Evolutionary conservation across 108 stramenopile genomes (phyloP).

Genomic region (Cyclotella sp.): DNA sequence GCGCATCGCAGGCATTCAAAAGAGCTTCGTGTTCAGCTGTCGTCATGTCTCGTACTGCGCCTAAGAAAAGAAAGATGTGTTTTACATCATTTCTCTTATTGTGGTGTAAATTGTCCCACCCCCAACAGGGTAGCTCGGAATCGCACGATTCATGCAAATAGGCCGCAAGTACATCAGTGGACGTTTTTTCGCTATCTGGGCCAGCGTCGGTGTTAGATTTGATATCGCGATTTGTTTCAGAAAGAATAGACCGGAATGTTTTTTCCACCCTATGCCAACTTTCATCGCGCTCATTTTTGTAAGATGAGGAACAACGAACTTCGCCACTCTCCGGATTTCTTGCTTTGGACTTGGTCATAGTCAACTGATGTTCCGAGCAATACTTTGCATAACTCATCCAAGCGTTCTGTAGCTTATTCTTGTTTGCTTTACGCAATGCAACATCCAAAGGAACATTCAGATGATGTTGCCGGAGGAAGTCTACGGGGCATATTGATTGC

Average conservation of each 20-base stretch:
- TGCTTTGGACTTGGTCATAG: neutral
- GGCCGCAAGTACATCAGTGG: conserved; percentile 55
- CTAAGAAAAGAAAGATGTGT: conserved; percentile 65
- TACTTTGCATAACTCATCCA: conserved; percentile 57
- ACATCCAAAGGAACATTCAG: conserved; percentile 64
- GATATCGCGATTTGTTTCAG: neutral
- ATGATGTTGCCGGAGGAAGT: conserved; percentile 65
- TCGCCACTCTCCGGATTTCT: neutral
- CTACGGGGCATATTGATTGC: conserved; percentile 67
- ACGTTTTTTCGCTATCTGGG: conserved; percentile 11
- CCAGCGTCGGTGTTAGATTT: neutral
- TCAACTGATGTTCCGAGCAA: neutral
- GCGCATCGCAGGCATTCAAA: conserved; percentile 42
- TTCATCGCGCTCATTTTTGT: conserved; percentile 12
- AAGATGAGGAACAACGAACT: neutral
- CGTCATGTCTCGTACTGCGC: conserved; percentile 82
- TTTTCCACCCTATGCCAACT: conserved; percentile 31
- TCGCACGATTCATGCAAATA: conserved; percentile 76
- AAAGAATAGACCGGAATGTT: conserved; percentile 28
- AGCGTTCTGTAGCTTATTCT: conserved; percentile 46
- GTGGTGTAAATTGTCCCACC: conserved; percentile 23
- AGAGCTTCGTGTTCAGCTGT: conserved; percentile 56
- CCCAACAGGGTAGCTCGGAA: conserved; percentile 74
- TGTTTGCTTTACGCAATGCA: conserved; percentile 71
- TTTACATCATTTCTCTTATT: conserved; percentile 16